Base-by-base conservation (phyloP, 2,329 filamentous ascomycete species). In the Mollisia scopiformis region DNA sequence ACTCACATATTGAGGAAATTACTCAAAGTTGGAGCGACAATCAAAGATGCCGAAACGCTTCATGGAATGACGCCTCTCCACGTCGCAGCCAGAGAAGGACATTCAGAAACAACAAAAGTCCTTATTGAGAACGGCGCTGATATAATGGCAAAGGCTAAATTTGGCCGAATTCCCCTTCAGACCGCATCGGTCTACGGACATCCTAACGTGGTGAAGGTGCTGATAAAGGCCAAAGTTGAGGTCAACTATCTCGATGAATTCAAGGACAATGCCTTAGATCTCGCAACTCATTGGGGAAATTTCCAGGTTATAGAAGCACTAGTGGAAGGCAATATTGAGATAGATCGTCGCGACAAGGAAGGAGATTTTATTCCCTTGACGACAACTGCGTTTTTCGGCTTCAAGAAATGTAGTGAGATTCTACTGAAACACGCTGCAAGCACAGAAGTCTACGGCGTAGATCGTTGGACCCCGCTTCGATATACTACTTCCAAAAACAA, bases 31-130 rank as follows among this genome's bases (percentile, higher is more conserved):
- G 39, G 39, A 10, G 39, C 39, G 7, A 25, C 54, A 2, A 16
- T 43, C 1, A 16, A 7, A 8, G 21, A 47, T 16, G 16, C 28
- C 10, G 39, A 19, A 5, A 25, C 41, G 16, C 21, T 31, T 2
- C 27, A 25, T 6, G 11, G 21, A 19, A 47, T 56, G 39, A 60
- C 58, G 25, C 58, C 58, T 11, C 28, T 60, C 11, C 23, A 43
- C 37, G 52, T 41, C 11, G 58, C 58, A n/a, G 16, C 31, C 16
- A 31, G 43, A 2, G 27, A 56, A 25, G 53, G 46, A 4, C 53
- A 53, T 27, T 8, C 31, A 11, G 52, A 57, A 7, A 16, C 41
- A 6, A 21, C 35, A 23, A 28, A 52, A 10, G 6, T 57, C 39
- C 31, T 57, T 4, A 25, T 55, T 35, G 14, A 55, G 11, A 14